A percentile compares a stretch with the other conserved stretches of the same genome.
phyloP scores from a whole-genome alignment of 2,329 filamentous ascomycete species.

The Exutisphaerella laricina region DNA sequence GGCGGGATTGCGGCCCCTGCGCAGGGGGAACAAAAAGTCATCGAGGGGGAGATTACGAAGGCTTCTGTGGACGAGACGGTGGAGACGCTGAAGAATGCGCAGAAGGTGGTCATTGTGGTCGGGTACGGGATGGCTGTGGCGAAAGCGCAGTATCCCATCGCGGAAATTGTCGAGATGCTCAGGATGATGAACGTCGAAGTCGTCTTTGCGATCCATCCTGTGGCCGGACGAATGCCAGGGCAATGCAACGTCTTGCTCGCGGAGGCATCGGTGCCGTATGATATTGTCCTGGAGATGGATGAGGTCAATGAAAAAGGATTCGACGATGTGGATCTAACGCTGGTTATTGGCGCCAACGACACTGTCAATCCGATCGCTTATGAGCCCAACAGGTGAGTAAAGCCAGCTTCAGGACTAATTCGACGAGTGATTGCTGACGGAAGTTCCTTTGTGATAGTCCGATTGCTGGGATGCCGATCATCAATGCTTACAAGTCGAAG shows the following conservation, averaged over 20 bases:
- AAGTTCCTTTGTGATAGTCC: constrained; percentile 45
- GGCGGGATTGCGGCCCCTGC: constrained; percentile 67
- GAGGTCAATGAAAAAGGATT: constrained; percentile 89
- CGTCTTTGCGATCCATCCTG: constrained; percentile 71
- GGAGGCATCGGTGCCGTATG: constrained; percentile 82
- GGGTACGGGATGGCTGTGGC: constrained; percentile 94
- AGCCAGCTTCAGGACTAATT: not conserved
- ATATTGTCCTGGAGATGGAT: constrained; percentile 92
- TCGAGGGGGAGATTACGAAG: constrained; percentile 72
- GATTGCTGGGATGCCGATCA: constrained; percentile 87
- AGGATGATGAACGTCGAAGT: constrained; percentile 73
- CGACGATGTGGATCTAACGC: constrained; percentile 72
- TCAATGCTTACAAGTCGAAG: constrained; percentile 92
- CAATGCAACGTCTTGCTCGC: constrained; percentile 89
- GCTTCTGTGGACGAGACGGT: constrained; percentile 76
- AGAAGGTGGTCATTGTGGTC: constrained; percentile 83
- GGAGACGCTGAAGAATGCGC: constrained; percentile 66
- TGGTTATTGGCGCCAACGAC: constrained; percentile 84
- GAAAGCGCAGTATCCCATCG: constrained; percentile 86
- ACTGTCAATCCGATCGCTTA: constrained; percentile 87
- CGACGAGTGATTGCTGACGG: not conserved
- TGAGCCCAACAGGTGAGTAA: constrained; percentile 55
- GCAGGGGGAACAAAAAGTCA: constrained; percentile 62
- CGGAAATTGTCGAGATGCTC: constrained; percentile 69
- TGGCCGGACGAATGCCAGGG: constrained; percentile 86